Evolutionary conservation across 805 yeast genomes (phyloP).

Genomic region (Yamadazyma ubonensis): DNA sequence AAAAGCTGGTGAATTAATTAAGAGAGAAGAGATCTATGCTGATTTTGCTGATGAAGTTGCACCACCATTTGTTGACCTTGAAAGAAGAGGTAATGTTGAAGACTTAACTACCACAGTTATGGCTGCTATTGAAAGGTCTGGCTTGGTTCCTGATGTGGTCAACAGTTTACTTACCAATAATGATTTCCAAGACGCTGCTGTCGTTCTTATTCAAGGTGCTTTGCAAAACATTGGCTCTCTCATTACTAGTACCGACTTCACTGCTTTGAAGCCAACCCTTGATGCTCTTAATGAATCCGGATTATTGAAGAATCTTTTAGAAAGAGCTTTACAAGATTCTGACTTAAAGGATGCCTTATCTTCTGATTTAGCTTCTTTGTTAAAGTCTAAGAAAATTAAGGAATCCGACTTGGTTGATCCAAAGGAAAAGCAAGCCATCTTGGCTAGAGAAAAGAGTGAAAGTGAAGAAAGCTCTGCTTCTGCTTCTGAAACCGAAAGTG

Average conservation of each 20-base stretch:
- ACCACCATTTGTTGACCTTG: conserved; percentile 5
- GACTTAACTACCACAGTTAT: conserved; percentile 31
- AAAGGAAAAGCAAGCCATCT: conserved; percentile 9
- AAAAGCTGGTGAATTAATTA: conserved; percentile 15
- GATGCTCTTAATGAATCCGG: conserved; percentile 23
- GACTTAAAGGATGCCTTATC: conserved; percentile 23
- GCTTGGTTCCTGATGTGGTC: conserved; percentile 25
- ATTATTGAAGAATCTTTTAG: conserved; percentile 22
- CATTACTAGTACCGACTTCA: conserved; percentile 17
- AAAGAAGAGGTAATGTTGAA: conserved; percentile 30
- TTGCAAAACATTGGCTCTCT: conserved; percentile 21
- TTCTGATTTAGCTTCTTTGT: conserved; percentile 21
- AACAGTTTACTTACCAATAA: conserved; percentile 22
- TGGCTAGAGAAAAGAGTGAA: conserved; percentile 10
- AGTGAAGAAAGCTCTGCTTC: conserved; percentile 2
- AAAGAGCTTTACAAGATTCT: conserved; percentile 23
- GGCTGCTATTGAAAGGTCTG: conserved; percentile 26
- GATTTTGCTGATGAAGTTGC: conserved; percentile 8
- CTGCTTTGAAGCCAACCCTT: conserved; percentile 22
- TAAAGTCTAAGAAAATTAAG: conserved; percentile 17
- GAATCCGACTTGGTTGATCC: conserved; percentile 16
- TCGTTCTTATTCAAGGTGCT: conserved; percentile 22
- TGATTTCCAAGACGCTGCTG: conserved; percentile 25
- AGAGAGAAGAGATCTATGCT: conserved; percentile 10
- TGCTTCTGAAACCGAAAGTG: conserved; percentile 7